phyloP scores from a whole-genome alignment of 1,139 yeast species.

The Hyphopichia fennica region DNA sequence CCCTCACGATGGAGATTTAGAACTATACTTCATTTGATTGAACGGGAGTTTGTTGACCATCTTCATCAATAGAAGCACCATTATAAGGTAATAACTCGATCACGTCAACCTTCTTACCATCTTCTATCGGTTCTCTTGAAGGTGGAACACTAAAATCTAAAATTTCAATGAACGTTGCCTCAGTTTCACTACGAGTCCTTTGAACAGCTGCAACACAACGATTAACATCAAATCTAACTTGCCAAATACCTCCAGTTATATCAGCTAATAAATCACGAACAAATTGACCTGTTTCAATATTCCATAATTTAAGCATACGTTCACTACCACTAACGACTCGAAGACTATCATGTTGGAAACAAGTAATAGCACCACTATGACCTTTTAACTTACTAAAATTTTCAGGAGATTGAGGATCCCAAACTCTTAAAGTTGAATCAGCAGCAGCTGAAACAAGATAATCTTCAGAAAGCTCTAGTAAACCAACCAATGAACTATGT shows the following conservation, averaged over 20 bases:
- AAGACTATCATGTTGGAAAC: constrained; percentile 87
- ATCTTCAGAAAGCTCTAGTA: constrained; percentile 74
- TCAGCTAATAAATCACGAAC: constrained; percentile 75
- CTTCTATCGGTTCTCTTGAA: background rate
- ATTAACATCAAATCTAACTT: constrained; percentile 81
- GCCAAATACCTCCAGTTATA: constrained; percentile 89
- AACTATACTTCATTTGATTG: background rate
- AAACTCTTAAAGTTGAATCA: constrained; percentile 83
- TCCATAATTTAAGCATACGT: constrained; percentile 78
- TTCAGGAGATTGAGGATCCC: constrained; percentile 85
- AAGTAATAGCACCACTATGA: constrained; percentile 86
- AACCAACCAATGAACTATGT: constrained; percentile 87
- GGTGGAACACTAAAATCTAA: constrained; percentile 69
- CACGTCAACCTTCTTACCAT: constrained; percentile 3
- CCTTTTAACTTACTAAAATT: constrained; percentile 73
- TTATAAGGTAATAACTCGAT: constrained; percentile 4
- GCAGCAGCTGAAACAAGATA: constrained; percentile 96
- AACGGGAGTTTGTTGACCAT: background rate
- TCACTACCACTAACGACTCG: constrained; percentile 89
- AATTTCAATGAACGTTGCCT: constrained; percentile 72
- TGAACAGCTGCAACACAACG: constrained; percentile 94
- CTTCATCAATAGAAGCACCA: background rate
- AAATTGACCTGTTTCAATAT: constrained; percentile 72
- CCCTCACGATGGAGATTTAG: no score
- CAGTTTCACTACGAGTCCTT: constrained; percentile 45